Base-by-base conservation (phyloP, 2,329 filamentous ascomycete genomes). In the Ceratocystis eucalypticola region DNA sequence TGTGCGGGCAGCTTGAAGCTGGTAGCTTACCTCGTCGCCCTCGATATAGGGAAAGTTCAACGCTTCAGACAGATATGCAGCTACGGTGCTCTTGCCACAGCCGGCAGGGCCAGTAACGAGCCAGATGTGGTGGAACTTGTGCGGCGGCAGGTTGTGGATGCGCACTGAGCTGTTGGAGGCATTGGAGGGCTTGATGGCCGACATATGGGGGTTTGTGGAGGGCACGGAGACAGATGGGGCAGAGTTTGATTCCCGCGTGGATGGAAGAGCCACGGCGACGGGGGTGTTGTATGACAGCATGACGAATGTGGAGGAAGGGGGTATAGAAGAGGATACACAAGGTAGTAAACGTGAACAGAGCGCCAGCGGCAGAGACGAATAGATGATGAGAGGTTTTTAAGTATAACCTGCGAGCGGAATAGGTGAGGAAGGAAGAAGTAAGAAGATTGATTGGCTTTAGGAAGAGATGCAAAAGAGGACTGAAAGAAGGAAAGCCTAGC, bases 71-170 rank as follows among this genome's bases (percentile, higher is more conserved):
- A 92, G 75, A 72, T 84, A 79, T 70, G 84, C 78, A 55, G 87
- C 89, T 33, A 92, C 82, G 0, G 88, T 91, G 67, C 84, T 88
- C 79, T 92, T 92, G 68, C 88, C 88, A 72, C 87, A 90, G 33
- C 89, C 89, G 55, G 89, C 88, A 64, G 88, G 88, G 33, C 88
- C 88, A 1, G 88, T 91, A 64, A 92, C 84, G 68, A 92, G 80
- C 87, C 88, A 92, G 73, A 92, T 90, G 74, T 91, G 88, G 72
- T 87, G 85, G 67, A 79, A 74, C 66, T 75, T 74, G 65, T 74
- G 71, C 10, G 68, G 25, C 44, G 63, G 62, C 28, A 63, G 53
- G 25, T 59, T 50, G 48, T 30, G 69, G 67, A 37, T 69, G 41
- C 45, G 67, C 28, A 20, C 30, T n/a, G 44, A 20, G 25, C n/a